Base-by-base conservation (phyloP, 164 flowering plant genomes). In the Akebia trifoliata region DNA sequence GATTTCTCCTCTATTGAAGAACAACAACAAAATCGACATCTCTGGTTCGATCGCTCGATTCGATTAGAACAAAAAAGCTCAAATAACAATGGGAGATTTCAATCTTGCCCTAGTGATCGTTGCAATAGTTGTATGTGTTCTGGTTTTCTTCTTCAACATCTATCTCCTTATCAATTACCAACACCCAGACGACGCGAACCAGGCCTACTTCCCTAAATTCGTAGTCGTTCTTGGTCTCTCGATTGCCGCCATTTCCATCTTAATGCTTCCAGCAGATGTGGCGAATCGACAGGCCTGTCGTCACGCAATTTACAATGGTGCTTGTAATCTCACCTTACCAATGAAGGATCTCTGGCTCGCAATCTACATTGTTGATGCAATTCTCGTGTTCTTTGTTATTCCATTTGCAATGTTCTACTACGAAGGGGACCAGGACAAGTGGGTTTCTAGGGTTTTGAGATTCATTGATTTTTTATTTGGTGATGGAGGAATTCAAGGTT, bases 361-460 rank as follows among this genome's bases (percentile, higher is more conserved):
- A 6, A 54, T 91, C 44, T 88, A 91, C 63, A 91, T 88, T 44
- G 57, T 74, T 3, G 98, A 91, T 43, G 98, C 95, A 1, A 49
- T 88, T 8, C 89, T 91, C n/a, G 97, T 91, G 5, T 91, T 91
- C 78, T 83, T 91, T 70, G 61, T 91, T 38, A 86, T 91, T 59
- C 97, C 97, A 18, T 91, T 91, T 45, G 90, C 97, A 4, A 91
- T 91, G 95, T 91, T 91, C 67, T 91, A 78, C 69, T 91, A 91
- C 50, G 97, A 90, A 72, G 97, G 97, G 38, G 97, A 90, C 65
- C 91, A 82, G 79, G 97, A 90, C 70, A 90, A 87, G 97, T 90
- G 0, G 2, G 83, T 73, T 1, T n/a, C n/a, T n/a, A n/a, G n/a
- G n/a, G 14, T 50, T 60, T 12, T 31, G 30, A 25, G 18, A 39